These are phyloP conservation scores for Piromyces finnis DNA, from an alignment of 192 early-diverging fungal species.

Conservation along the genomic window DNA sequence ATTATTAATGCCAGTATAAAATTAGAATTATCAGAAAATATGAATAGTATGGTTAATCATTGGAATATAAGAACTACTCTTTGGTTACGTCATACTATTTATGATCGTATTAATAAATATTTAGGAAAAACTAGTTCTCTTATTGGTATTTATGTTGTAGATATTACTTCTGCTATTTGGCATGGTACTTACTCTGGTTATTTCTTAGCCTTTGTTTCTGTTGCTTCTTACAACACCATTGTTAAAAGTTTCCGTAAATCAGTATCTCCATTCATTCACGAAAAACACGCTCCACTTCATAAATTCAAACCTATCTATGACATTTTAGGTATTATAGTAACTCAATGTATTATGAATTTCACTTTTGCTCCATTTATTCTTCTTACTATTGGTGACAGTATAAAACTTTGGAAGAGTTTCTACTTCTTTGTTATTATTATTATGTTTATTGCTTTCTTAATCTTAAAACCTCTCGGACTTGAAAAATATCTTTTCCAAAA, in stretches of 20 bases:
- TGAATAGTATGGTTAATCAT: slow-evolving; percentile 51
- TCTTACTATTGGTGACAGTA: neutral
- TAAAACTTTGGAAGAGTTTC: neutral
- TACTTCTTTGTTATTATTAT: neutral
- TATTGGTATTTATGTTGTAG: slow-evolving; percentile 51
- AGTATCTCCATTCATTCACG: neutral
- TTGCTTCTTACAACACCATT: neutral
- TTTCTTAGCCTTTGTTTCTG: slow-evolving; percentile 5
- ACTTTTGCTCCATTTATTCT: neutral
- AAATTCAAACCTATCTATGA: neutral
- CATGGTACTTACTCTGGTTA: slow-evolving; percentile 87
- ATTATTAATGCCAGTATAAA: slow-evolving; percentile 20
- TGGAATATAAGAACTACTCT: slow-evolving; percentile 91
- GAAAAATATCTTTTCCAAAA: neutral
- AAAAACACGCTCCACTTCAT: neutral
- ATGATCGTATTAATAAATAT: slow-evolving; percentile 16
- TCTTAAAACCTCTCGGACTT: neutral
- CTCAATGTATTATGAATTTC: neutral
- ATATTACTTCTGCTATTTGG: slow-evolving; percentile 64
- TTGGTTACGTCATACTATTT: slow-evolving; percentile 20
- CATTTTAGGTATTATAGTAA: neutral
- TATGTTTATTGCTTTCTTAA: neutral
- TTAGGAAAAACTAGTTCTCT: slow-evolving; percentile 32
- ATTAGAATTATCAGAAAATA: slow-evolving; percentile 59
- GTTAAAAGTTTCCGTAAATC: neutral